phyloP scores from a whole-genome alignment of 164 flowering plant species.

The Magnolia kwangsiensis region DNA sequence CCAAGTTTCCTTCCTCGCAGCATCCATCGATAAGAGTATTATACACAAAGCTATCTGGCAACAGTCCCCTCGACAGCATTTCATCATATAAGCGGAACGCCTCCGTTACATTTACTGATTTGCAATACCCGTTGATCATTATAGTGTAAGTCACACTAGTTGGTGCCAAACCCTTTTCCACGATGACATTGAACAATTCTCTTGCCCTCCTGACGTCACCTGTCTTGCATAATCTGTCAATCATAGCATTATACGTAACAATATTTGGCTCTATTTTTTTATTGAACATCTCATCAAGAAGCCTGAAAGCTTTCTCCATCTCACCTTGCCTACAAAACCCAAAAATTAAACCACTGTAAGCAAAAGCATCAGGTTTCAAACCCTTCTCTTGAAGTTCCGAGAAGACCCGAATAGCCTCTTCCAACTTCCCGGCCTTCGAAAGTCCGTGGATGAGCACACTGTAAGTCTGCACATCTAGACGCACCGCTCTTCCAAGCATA shows the following conservation, averaged over 20 bases:
- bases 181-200: conserved; percentile 42
- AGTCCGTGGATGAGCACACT: conserved; percentile 56
- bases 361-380: conserved; percentile 54
- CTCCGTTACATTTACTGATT: conserved; percentile 43
- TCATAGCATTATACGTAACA: conserved; percentile 56
- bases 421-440: conserved; percentile 49
- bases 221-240: conserved; percentile 54
- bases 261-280: conserved; percentile 56
- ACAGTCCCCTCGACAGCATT: conserved; percentile 44
- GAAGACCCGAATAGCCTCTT: conserved; percentile 51
- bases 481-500: conserved; percentile 43
- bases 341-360: conserved; percentile 52
- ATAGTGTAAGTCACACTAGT: conserved; percentile 51
- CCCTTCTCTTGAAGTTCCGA: conserved; percentile 49
- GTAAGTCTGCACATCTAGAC: conserved; percentile 45
- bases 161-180: conserved; percentile 44
- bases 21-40: conserved; percentile 59
- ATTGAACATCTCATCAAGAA: conserved; percentile 50
- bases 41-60: conserved; percentile 50
- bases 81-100: conserved; percentile 55
- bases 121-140: conserved; percentile 69
- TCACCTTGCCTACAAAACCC: conserved; percentile 60
- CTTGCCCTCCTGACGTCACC: conserved; percentile 54
- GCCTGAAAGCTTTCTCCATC: conserved; percentile 42
- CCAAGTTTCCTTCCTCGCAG: conserved; percentile 51